phyloP scores from a whole-genome alignment of 2,329 filamentous ascomycete species.

The Sclerotinia trifoliorum region DNA sequence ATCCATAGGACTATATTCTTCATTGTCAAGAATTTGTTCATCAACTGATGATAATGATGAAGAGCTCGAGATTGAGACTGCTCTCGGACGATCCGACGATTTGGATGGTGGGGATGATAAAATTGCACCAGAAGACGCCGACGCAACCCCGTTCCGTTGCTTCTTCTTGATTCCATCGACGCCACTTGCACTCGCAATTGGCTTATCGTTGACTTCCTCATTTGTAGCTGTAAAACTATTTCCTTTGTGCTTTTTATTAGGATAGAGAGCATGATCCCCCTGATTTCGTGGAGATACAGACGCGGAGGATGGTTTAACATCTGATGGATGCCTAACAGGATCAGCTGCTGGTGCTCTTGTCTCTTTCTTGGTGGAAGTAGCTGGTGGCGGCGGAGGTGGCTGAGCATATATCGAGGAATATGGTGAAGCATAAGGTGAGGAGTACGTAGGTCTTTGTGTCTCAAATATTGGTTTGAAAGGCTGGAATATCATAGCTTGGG shows the following conservation, averaged over 20 bases:
- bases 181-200: slow-evolving; percentile 19
- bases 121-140: slow-evolving; percentile 3
- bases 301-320: slow-evolving; percentile 16
- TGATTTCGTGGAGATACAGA: slow-evolving; percentile 28
- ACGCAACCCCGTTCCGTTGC: slow-evolving; percentile 20
- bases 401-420: slow-evolving; percentile 32
- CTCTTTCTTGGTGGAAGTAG: slow-evolving; percentile 8
- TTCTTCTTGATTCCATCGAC: background rate
- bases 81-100: slow-evolving; percentile 25
- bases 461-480: slow-evolving; percentile 24
- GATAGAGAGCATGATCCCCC: slow-evolving; percentile 26
- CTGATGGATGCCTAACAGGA: slow-evolving; percentile 2
- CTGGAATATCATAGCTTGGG: background rate
- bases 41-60: slow-evolving; percentile 44
- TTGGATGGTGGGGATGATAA: slow-evolving; percentile 17
- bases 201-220: slow-evolving; percentile 29
- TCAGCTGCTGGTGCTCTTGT: slow-evolving; percentile 3
- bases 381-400: slow-evolving; percentile 10
- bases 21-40: slow-evolving; percentile 33
- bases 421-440: slow-evolving; percentile 19
- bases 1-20: slow-evolving; percentile 22
- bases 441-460: slow-evolving; percentile 26
- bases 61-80: slow-evolving; percentile 38
- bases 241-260: slow-evolving; percentile 35
- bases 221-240: slow-evolving; percentile 29